A percentile compares a stretch with the other conserved stretches of the same genome.
phyloP scores from a whole-genome alignment of 257 asterid species.

The Thymus mandschuricus region DNA sequence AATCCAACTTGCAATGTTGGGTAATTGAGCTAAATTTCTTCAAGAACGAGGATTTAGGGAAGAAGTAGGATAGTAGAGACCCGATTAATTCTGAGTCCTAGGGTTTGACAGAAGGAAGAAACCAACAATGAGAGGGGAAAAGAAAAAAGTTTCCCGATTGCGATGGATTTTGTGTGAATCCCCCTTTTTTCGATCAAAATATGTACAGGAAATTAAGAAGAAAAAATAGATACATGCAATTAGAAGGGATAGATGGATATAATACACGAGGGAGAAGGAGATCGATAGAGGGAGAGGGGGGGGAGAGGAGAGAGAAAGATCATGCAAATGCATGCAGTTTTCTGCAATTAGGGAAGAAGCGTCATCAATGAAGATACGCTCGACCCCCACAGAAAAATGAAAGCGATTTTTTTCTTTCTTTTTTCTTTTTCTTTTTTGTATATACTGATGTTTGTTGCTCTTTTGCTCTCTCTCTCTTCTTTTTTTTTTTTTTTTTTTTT shows the following conservation, averaged over 20 bases:
- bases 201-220: not conserved
- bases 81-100: constrained; percentile 32
- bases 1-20: constrained; percentile 31
- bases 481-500: constrained; percentile 6
- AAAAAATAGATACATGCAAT: not conserved
- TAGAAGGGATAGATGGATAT: not conserved
- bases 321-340: constrained; percentile 33
- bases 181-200: constrained; percentile 27
- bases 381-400: constrained; percentile 23
- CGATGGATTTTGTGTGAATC: constrained; percentile 22
- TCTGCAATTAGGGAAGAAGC: constrained; percentile 31
- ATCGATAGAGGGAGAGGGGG: constrained; percentile 22
- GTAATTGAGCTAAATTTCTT: constrained; percentile 24
- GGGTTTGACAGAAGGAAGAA: constrained; percentile 34
- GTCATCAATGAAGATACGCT: constrained; percentile 5
- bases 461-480: not conserved
- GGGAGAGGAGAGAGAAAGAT: constrained; percentile 24
- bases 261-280: not conserved
- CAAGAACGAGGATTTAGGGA: constrained; percentile 31
- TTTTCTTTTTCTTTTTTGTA: not conserved
- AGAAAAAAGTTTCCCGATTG: constrained; percentile 13
- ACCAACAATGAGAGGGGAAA: constrained; percentile 13
- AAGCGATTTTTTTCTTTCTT: too few species aligned
- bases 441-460: too few species aligned
- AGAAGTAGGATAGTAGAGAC: constrained; percentile 41